These are phyloP conservation scores for Penicillium nordicum DNA, from an alignment of 2,329 filamentous ascomycete genomes.

Conservation along the genomic window DNA sequence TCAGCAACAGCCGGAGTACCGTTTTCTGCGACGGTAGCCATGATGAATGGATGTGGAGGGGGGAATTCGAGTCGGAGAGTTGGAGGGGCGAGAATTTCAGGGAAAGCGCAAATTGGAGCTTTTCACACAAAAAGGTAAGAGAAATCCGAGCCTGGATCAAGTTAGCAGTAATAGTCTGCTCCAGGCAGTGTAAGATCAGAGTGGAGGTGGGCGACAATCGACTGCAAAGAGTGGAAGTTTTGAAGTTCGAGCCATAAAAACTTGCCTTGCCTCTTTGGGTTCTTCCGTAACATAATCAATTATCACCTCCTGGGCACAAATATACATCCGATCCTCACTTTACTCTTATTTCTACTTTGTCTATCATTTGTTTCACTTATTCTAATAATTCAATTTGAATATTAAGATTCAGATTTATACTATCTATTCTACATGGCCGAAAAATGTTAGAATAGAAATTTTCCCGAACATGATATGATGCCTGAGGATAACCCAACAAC, in stretches of 20 bases:
- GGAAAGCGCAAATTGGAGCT: slow-evolving; percentile 28
- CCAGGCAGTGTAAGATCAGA: slow-evolving; percentile 36
- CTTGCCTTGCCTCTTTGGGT: slow-evolving; percentile 26
- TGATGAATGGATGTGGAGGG: slow-evolving; percentile 24
- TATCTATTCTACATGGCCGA: neutral
- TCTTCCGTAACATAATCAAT: slow-evolving; percentile 19
- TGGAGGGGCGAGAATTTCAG: slow-evolving; percentile 15
- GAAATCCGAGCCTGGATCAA: slow-evolving; percentile 3
- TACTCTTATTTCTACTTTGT: neutral
- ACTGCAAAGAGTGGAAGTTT: slow-evolving; percentile 31
- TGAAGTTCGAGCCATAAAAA: slow-evolving; percentile 26
- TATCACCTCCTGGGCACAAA: slow-evolving; percentile 2
- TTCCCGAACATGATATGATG: neutral
- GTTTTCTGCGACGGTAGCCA: slow-evolving; percentile 40
- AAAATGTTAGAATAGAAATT: neutral
- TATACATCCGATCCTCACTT: neutral
- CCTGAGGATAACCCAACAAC: slow-evolving; percentile 1
- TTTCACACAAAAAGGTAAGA: slow-evolving; percentile 9
- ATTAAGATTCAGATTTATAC: neutral
- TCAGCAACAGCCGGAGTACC: slow-evolving; percentile 43
- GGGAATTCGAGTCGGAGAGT: slow-evolving; percentile 10
- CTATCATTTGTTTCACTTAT: neutral
- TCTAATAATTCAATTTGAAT: neutral
- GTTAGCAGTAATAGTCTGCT: slow-evolving; percentile 28
- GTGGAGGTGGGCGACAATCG: slow-evolving; percentile 20